Base-by-base conservation (phyloP, 2,329 filamentous ascomycete species). In the Scedosporium boydii region DNA sequence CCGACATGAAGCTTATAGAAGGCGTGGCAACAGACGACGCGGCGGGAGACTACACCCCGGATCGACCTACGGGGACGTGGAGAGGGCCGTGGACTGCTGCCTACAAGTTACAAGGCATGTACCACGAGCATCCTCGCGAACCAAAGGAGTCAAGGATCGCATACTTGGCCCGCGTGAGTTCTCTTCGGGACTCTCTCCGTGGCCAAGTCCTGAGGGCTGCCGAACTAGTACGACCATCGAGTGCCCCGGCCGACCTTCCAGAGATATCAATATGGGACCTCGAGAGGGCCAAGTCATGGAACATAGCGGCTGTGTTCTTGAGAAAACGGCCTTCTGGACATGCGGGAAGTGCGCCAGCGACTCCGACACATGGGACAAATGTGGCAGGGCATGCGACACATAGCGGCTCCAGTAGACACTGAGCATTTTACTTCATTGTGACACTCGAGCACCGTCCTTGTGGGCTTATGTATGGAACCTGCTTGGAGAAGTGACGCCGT, bases 41-140 rank as follows among this genome's bases (percentile, higher is more conserved):
- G 34, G 34, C 3, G 3, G 34, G 34, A 38, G 34, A 38, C 10
- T 38, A 12, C 7, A 16, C 56, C 7, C 4, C 16, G 10, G 58
- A 16, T 7, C 16, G 16, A 18, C 23, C 18, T 1, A 12, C 16
- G 7, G 53, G 57, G 59, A 46, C 5, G 29, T 61, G 59, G 59
- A 23, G 46, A 7, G 59, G 59, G 3, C n/a, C 34, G 7, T 61
- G 59, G 59, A 9, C 29, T 4, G 59, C 48, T 12, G 26, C 46
- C n/a, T 38, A 61, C 21, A 46, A n/a, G n/a, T 48, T 61, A 4
- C 59, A 61, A 29, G 59, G 59, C 29, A 41, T 38, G 27, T 55
- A 42, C 16, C 18, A 23, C 14, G 59, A 61, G 48, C 59, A 56
- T 18, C 29, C 29, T 6, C 46, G 59, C 3, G 23, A 38, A 4